phyloP scores from a whole-genome alignment of 352 stramenopile species.

The Pseudoperonospora humuli region DNA sequence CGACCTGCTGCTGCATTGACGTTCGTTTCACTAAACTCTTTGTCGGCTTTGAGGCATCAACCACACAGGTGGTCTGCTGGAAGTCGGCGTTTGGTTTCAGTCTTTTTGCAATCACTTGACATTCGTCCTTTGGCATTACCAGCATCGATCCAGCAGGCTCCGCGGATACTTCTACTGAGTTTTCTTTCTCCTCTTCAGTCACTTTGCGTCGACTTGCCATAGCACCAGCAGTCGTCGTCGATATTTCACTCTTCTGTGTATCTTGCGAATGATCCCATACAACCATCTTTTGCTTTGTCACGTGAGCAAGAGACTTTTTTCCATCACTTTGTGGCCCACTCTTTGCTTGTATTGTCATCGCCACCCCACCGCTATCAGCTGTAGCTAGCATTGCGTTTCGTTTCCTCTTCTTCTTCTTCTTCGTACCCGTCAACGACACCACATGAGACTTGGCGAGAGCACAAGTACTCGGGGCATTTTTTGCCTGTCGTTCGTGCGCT shows the following conservation, averaged over 20 bases:
- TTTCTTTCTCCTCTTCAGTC: constrained; percentile 5
- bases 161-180: neutral
- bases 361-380: neutral
- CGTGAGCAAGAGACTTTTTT: neutral
- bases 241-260: neutral
- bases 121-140: neutral
- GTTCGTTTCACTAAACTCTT: neutral
- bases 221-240: neutral
- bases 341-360: neutral
- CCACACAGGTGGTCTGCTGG: neutral
- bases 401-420: constrained; percentile 28
- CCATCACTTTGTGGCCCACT: neutral
- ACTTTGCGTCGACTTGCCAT: neutral
- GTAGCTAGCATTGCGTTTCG: neutral
- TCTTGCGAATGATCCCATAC: too few species aligned
- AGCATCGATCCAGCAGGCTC: neutral
- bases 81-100: neutral
- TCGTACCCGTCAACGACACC: constrained; percentile 12
- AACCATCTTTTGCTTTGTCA: neutral
- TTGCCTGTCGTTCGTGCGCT: neutral
- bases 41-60: neutral
- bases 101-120: neutral
- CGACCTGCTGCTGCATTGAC: neutral
- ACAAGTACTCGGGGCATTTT: constrained; percentile 4
- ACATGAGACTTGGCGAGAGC: constrained; percentile 8